phyloP scores from a whole-genome alignment of 768 basidiomycete species.

The Psilocybe cyanescens region DNA sequence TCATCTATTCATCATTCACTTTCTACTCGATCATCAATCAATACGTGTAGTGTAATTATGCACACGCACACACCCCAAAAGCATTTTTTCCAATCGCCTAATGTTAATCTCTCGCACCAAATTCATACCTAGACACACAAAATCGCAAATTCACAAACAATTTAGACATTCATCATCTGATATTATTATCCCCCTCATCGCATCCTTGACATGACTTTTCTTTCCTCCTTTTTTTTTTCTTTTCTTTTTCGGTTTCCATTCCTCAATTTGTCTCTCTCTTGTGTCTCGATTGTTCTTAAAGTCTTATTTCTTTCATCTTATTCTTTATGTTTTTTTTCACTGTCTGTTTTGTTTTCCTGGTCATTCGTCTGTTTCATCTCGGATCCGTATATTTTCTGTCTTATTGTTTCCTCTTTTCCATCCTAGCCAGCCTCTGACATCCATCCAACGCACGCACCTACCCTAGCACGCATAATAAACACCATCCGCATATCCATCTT shows the following conservation, averaged over 20 bases:
- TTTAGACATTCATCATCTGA: neutral
- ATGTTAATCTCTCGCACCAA: neutral
- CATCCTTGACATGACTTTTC: no score
- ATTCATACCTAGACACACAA: neutral
- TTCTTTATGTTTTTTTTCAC: neutral
- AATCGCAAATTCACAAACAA: neutral
- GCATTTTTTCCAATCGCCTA: neutral
- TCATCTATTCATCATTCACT: no score
- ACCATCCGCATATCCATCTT: no score
- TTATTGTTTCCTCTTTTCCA: neutral
- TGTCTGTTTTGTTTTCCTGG: neutral
- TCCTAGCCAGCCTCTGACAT: neutral
- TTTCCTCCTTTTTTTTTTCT: no score
- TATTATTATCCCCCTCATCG: neutral
- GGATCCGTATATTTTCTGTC: neutral
- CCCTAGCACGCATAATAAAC: neutral
- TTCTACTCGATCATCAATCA: neutral
- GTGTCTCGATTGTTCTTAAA: neutral
- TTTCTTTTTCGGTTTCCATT: neutral
- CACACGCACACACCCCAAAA: slow-evolving; percentile 4
- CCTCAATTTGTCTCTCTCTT: no score
- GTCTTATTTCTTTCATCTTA: neutral
- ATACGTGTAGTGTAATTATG: neutral
- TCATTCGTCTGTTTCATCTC: neutral
- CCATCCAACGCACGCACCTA: neutral